Percentiles rank a stretch among this genome's conserved stretches.
Evolutionary conservation across 371 early-diverging fungal genomes (phyloP).

Genomic region (Saksenaea vasiformis): DNA sequence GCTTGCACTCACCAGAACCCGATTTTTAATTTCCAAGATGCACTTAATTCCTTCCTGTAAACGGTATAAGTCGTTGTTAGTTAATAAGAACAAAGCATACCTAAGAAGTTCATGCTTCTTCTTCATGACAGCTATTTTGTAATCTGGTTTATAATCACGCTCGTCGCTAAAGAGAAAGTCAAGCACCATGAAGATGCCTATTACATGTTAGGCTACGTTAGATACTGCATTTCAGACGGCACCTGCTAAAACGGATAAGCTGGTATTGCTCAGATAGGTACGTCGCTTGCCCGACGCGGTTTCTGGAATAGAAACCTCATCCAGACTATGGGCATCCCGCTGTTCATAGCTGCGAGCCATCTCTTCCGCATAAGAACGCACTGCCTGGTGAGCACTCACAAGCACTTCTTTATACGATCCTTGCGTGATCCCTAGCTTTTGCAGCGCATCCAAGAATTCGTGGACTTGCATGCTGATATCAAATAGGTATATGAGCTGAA

Average conservation of each 20-base stretch:
- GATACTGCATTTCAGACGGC: neutral
- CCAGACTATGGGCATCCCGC: too few relatives aligned
- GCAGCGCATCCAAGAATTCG: conserved; percentile 28
- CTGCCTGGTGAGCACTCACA: conserved; percentile 28
- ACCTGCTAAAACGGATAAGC: conserved; percentile 2
- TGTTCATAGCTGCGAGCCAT: neutral
- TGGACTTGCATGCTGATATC: conserved; percentile 16
- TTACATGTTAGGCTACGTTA: neutral
- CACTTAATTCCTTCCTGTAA: neutral
- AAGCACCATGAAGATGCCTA: conserved; percentile 43
- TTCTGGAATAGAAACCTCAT: neutral
- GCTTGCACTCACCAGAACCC: conserved; percentile 33
- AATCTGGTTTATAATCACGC: conserved; percentile 36
- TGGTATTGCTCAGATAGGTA: neutral
- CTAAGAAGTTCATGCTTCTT: neutral
- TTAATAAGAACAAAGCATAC: neutral
- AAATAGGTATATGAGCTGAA: conserved; percentile 28
- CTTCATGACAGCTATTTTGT: conserved; percentile 45
- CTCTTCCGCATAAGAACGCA: conserved; percentile 25
- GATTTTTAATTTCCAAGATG: conserved; percentile 22
- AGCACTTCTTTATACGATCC: conserved; percentile 13
- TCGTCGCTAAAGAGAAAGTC: conserved; percentile 32
- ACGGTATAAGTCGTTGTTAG: neutral
- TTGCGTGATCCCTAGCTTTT: conserved; percentile 22
- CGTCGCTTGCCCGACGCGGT: neutral